phyloP scores from a whole-genome alignment of 176 grass and related monocot species.

The Eleusine indica region DNA sequence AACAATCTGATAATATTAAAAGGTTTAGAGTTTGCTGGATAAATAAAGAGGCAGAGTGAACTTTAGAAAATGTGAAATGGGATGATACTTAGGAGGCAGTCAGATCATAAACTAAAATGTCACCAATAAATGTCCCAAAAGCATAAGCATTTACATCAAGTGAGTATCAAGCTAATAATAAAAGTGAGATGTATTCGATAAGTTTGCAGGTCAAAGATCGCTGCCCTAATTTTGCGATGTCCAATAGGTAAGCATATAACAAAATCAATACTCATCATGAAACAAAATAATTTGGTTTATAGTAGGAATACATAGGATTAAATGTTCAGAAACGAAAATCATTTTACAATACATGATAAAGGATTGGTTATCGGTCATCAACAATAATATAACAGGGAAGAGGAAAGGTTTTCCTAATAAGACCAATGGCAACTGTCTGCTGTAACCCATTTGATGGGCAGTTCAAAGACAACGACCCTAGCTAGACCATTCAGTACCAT shows the following conservation, averaged over 20 bases:
- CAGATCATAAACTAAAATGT: background rate
- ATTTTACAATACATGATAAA: no score
- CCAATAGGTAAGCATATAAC: background rate
- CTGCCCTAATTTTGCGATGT: background rate
- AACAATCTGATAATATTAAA: constrained; percentile 58
- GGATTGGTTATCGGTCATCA: no score
- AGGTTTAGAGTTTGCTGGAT: constrained; percentile 5
- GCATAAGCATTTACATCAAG: background rate
- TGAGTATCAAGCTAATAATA: constrained; percentile 8
- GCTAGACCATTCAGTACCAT: no score
- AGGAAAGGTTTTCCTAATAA: no score
- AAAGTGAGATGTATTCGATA: no score
- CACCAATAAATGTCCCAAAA: background rate
- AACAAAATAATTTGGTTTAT: no score
- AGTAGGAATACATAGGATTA: background rate
- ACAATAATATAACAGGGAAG: no score
- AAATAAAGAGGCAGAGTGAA: background rate
- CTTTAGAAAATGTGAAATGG: background rate
- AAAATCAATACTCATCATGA: background rate
- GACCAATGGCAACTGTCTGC: no score
- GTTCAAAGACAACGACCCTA: no score
- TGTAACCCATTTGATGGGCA: no score
- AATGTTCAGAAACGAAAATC: background rate
- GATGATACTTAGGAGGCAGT: background rate
- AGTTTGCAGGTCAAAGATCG: background rate